phyloP scores from a whole-genome alignment of 1,284 basidiomycete species.

The Naganishia sp. region DNA sequence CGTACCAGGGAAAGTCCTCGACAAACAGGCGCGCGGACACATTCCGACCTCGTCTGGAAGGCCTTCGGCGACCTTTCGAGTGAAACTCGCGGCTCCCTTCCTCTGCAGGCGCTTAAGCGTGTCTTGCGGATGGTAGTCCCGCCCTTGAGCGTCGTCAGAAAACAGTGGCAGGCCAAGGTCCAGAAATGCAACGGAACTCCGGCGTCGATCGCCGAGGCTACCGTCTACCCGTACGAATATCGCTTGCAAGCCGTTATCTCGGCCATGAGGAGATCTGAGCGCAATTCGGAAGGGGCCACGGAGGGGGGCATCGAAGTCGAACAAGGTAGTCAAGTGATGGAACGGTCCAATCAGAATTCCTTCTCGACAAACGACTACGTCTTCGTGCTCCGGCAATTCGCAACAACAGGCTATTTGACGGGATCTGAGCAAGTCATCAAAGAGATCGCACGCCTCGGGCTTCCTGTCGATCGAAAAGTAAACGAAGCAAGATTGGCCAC shows the following conservation, averaged over 20 bases:
- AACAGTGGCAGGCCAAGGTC: slow-evolving; percentile 7
- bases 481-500: slow-evolving; percentile 27
- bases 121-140: slow-evolving; percentile 28
- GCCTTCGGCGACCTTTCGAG: slow-evolving; percentile 19
- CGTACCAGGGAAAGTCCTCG: slow-evolving; percentile 11
- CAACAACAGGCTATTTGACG: slow-evolving; percentile 23
- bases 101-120: slow-evolving; percentile 21
- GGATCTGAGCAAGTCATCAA: slow-evolving; percentile 32
- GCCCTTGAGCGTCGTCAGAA: slow-evolving; percentile 3
- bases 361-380: slow-evolving; percentile 28
- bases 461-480: slow-evolving; percentile 17
- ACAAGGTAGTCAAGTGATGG: neutral
- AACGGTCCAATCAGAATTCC: slow-evolving; percentile 11
- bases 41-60: slow-evolving; percentile 28
- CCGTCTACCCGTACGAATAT: slow-evolving; percentile 28
- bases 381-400: slow-evolving; percentile 30
- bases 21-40: slow-evolving; percentile 2
- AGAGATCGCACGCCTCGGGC: slow-evolving; percentile 25
- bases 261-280: slow-evolving; percentile 21
- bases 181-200: slow-evolving; percentile 11
- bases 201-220: slow-evolving; percentile 12
- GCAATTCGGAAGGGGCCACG: slow-evolving; percentile 5
- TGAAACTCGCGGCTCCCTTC: slow-evolving; percentile 10
- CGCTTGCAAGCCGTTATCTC: slow-evolving; percentile 29
- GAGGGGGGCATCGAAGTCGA: neutral